Evolutionary conservation across 2,329 filamentous ascomycete species (phyloP).

Genomic region (Neopestalotiopsis sp.): DNA sequence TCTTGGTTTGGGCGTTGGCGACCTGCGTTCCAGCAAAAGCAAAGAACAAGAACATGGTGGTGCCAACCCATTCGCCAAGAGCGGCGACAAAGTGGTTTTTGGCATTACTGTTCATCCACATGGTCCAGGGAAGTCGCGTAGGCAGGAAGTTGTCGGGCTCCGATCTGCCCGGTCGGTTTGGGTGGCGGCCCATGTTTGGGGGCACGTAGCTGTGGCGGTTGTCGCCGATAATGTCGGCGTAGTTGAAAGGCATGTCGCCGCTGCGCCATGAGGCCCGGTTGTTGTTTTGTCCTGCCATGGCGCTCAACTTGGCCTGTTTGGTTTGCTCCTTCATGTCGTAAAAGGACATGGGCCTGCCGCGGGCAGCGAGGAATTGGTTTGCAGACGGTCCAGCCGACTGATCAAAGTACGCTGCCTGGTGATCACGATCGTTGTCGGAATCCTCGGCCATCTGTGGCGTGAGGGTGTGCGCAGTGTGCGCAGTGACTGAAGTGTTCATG

Average conservation of each 20-base stretch:
- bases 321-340: conserved; percentile 25
- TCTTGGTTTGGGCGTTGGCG: conserved; percentile 38
- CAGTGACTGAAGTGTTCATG: conserved; percentile 10
- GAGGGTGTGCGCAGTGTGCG: not conserved
- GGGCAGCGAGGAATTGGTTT: conserved; percentile 18
- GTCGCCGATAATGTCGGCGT: conserved; percentile 23
- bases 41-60: conserved; percentile 49
- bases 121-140: conserved; percentile 47
- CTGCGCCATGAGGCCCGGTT: conserved; percentile 20
- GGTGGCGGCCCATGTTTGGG: conserved; percentile 19
- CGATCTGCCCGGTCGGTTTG: not conserved
- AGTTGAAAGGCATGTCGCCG: conserved; percentile 23
- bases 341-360: conserved; percentile 23
- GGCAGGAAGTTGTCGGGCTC: conserved; percentile 19
- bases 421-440: conserved; percentile 3
- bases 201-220: conserved; percentile 21
- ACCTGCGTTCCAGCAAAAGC: conserved; percentile 47
- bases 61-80: conserved; percentile 44
- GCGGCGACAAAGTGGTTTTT: conserved; percentile 48
- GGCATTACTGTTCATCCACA: conserved; percentile 52
- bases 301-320: conserved; percentile 11
- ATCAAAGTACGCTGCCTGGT: conserved; percentile 10
- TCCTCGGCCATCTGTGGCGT: not conserved
- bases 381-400: conserved; percentile 10
- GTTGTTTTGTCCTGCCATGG: not conserved